Evolutionary conservation across 495 filamentous ascomycete genomes (phyloP).

Genomic region (Clavariopsis aquatica): DNA sequence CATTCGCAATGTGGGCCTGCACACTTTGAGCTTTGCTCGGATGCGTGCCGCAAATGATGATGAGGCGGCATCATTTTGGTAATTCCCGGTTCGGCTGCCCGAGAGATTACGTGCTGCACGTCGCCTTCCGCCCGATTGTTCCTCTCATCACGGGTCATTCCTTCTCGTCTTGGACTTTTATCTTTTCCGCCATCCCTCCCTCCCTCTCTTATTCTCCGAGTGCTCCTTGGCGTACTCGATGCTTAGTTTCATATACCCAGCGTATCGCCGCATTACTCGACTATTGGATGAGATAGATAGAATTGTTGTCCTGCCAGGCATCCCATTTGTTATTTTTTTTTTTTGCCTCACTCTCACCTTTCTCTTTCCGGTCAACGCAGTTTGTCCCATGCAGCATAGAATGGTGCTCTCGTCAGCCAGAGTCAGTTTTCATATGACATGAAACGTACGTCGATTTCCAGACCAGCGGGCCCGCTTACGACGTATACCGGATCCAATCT

Average conservation of each 20-base stretch:
- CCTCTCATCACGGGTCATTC: slow-evolving; percentile 30
- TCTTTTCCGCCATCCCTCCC: no score
- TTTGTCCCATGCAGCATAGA: slow-evolving; percentile 20
- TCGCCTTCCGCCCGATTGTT: neutral
- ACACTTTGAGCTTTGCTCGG: neutral
- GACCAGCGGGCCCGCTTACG: slow-evolving; percentile 20
- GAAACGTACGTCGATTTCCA: slow-evolving; percentile 23
- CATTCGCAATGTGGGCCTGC: slow-evolving; percentile 7
- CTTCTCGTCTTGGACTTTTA: slow-evolving; percentile 23
- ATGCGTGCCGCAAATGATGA: slow-evolving; percentile 5
- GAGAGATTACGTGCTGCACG: slow-evolving; percentile 8
- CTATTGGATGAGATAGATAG: slow-evolving; percentile 35
- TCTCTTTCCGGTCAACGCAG: slow-evolving; percentile 1
- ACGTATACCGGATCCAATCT: slow-evolving; percentile 5
- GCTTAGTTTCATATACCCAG: slow-evolving; percentile 31
- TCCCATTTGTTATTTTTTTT: no score
- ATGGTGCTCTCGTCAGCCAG: slow-evolving; percentile 31
- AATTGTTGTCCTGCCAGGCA: slow-evolving; percentile 13
- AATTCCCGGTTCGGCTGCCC: slow-evolving; percentile 23
- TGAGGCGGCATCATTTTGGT: slow-evolving; percentile 4
- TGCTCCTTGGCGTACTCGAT: slow-evolving; percentile 12
- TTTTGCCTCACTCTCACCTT: neutral
- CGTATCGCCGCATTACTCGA: slow-evolving; percentile 19
- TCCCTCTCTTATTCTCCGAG: slow-evolving; percentile 14
- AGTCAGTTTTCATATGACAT: slow-evolving; percentile 7